Evolutionary conservation across 164 flowering plant genomes (phyloP).

Genomic region (Chloranthus sessilifolius): DNA sequence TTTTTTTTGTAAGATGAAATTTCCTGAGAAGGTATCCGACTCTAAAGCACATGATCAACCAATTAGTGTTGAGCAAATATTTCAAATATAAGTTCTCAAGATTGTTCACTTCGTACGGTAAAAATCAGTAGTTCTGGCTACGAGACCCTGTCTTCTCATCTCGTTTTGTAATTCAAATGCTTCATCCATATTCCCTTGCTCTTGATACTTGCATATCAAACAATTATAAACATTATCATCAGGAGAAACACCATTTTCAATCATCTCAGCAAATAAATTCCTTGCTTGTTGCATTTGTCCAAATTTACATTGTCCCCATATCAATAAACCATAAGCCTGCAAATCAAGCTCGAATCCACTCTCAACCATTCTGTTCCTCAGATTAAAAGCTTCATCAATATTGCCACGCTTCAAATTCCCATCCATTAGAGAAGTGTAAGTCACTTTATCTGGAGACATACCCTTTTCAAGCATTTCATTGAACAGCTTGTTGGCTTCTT

Average conservation of each 20-base stretch:
- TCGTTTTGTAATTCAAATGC: conserved; percentile 47
- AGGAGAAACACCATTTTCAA: conserved; percentile 51
- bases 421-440: conserved; percentile 63
- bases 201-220: conserved; percentile 49
- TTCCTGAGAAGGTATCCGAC: too few relatives aligned
- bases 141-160: conserved; percentile 39
- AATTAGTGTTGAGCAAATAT: conserved; percentile 2
- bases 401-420: conserved; percentile 69
- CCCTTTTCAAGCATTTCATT: conserved; percentile 50
- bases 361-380: conserved; percentile 47
- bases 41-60: neutral
- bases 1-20: neutral
- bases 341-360: conserved; percentile 63
- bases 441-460: conserved; percentile 52
- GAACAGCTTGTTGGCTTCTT: conserved; percentile 51
- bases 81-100: conserved; percentile 18
- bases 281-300: conserved; percentile 53
- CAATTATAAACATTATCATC: conserved; percentile 58
- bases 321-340: conserved; percentile 58
- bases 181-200: conserved; percentile 49
- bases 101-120: conserved; percentile 23
- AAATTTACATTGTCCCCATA: conserved; percentile 52
- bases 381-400: conserved; percentile 50
- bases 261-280: conserved; percentile 59
- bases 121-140: conserved; percentile 2